phyloP scores from a whole-genome alignment of 768 basidiomycete genomes.

The Nidularia pulvinata region DNA sequence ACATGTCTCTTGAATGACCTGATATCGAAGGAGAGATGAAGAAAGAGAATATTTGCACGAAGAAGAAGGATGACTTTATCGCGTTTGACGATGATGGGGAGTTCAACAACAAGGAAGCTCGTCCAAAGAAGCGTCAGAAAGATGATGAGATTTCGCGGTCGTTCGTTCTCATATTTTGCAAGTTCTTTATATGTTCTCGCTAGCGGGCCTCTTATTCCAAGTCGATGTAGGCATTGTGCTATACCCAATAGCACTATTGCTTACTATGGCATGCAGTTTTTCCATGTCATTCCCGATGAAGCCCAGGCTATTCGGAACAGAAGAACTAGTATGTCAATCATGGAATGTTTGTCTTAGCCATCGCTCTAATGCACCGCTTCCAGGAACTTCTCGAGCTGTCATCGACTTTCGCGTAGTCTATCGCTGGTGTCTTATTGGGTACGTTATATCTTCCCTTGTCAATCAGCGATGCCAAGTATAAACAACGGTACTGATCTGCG shows the following conservation, averaged over 20 bases:
- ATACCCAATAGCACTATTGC: not conserved
- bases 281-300: constrained; percentile 55
- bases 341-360: not conserved
- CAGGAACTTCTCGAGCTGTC: constrained; percentile 54
- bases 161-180: not conserved
- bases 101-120: constrained; percentile 16
- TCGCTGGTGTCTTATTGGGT: constrained; percentile 73
- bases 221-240: constrained; percentile 31
- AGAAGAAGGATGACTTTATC: constrained; percentile 27
- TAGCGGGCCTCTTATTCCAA: constrained; percentile 50
- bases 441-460: constrained; percentile 6
- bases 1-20: constrained; percentile 63
- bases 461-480: not conserved
- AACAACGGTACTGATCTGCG: not conserved
- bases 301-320: constrained; percentile 55
- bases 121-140: constrained; percentile 20
- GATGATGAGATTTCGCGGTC: constrained; percentile 18
- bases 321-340: constrained; percentile 35
- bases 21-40: constrained; percentile 47
- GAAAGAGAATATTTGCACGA: constrained; percentile 35
- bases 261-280: constrained; percentile 30
- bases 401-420: constrained; percentile 48
- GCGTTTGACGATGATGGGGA: constrained; percentile 34
- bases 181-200: not conserved
- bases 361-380: not conserved